Base-by-base conservation (phyloP, 2,329 filamentous ascomycete genomes). In the Cercospora sp. region DNA sequence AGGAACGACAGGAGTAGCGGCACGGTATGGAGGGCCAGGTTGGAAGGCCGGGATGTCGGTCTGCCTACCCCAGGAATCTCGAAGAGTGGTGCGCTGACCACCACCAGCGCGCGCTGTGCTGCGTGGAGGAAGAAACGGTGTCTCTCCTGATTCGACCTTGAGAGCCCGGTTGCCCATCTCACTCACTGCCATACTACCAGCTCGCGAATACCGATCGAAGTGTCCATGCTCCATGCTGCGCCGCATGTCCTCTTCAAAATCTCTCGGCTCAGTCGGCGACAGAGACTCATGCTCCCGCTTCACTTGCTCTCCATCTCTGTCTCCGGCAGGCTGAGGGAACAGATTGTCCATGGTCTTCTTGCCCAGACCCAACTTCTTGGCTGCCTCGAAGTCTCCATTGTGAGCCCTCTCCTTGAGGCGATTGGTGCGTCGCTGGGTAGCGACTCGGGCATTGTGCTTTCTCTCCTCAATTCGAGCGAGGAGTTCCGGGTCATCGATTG, bases 281-380 rank as follows among this genome's bases (percentile, higher is more conserved):
- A 61, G 37, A 16, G 32, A 43, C 37, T 61, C 63, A 0, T 21
- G 16, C 24, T 34, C 63, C 7, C 37, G 51, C 34, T 49, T 43
- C 59, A 61, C 30, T 9, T 45, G 12, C 3, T 32, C 21, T 21
- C 32, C 18, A 58, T 34, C 34, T 58, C 65, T 45, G 18, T 61
- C 65, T 32, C 9, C 24, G 10, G 63, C 51, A 60, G 60, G n/a
- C 9, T 45, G 51, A 28, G 66, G 67, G n/a, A 66, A 67, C 12
- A 68, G 12, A 12, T 64, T 37, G 12, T 60, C 28, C 63, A 71
- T 61, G 9, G 53, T 57, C 58, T 63, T 68, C 67, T 71, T 66
- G 60, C 67, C 64, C 1, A 66, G 57, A 5, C 65, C 62, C 8
- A 69, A 24, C 61, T 70, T 71, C 61, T 64, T 70, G n/a, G 70